phyloP scores from a whole-genome alignment of 495 filamentous ascomycete species.

The Aspergillus conjunctus region DNA sequence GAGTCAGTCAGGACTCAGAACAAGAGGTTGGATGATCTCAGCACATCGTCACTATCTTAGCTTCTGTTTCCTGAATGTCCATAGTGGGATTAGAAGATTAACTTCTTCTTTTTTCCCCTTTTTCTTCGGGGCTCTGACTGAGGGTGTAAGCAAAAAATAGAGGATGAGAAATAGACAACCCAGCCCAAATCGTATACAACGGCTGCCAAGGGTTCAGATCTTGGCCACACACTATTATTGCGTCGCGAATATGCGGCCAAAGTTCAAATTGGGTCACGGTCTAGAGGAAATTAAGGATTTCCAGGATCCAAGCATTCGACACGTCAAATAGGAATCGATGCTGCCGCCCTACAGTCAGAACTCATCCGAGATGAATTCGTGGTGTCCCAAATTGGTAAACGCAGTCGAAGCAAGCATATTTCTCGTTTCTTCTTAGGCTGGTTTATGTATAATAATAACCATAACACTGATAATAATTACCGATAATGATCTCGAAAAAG shows the following conservation, averaged over 20 bases:
- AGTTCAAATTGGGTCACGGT: conserved; percentile 11
- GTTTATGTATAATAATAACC: no score
- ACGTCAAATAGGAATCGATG: conserved; percentile 19
- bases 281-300: conserved; percentile 15
- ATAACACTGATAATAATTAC: no score
- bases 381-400: conserved; percentile 25
- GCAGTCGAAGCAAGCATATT: conserved; percentile 20
- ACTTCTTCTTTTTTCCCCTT: no score
- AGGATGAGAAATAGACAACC: no score
- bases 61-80: not conserved
- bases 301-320: conserved; percentile 13
- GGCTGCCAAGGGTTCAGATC: conserved; percentile 21
- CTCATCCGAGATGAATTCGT: conserved; percentile 21
- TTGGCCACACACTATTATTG: conserved; percentile 16
- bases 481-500: not conserved
- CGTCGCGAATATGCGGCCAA: conserved; percentile 13
- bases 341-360: not conserved
- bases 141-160: no score
- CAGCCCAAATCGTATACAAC: conserved; percentile 1
- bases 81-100: no score
- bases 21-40: not conserved
- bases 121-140: no score
- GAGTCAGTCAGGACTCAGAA: not conserved
- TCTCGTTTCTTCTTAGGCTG: not conserved
- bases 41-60: not conserved